phyloP scores from a whole-genome alignment of 1,284 basidiomycete genomes.

The Microbotryum violaceum region DNA sequence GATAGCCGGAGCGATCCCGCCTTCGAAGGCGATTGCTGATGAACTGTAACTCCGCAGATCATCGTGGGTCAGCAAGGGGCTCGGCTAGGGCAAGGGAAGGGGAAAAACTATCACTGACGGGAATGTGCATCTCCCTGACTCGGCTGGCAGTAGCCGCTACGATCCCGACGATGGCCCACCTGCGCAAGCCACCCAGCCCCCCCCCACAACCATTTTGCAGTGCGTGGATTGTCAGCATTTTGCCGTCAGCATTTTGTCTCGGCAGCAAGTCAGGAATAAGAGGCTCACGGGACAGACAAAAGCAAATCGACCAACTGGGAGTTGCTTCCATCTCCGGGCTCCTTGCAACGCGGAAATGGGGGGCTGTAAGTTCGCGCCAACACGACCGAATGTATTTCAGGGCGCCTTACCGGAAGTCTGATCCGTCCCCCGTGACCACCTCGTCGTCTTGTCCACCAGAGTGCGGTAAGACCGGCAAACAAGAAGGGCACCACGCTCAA shows the following conservation, averaged over 20 bases:
- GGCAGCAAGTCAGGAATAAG: background rate
- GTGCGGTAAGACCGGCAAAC: conserved; percentile 63
- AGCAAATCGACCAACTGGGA: conserved; percentile 17
- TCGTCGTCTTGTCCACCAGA: conserved; percentile 62
- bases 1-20: conserved; percentile 8
- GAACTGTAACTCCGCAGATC: background rate
- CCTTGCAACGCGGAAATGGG: too few relatives aligned
- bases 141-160: conserved; percentile 11
- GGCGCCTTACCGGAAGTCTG: conserved; percentile 13
- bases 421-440: conserved; percentile 21
- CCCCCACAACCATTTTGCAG: background rate
- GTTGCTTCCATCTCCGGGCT: conserved; percentile 22
- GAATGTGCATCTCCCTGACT: conserved; percentile 17
- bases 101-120: background rate
- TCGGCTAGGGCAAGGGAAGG: background rate
- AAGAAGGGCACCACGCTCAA: conserved; percentile 64
- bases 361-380: too few relatives aligned
- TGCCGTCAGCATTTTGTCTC: background rate
- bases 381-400: too few relatives aligned
- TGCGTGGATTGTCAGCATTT: background rate
- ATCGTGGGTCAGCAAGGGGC: background rate
- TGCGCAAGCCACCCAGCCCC: background rate
- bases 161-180: conserved; percentile 17
- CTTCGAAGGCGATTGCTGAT: conserved; percentile 13
- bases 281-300: conserved; percentile 23